Percentiles rank a stretch among this genome's conserved stretches.
Conservation (phyloP, 306 rosid genomes). For the Crotalaria pallida region DNA sequence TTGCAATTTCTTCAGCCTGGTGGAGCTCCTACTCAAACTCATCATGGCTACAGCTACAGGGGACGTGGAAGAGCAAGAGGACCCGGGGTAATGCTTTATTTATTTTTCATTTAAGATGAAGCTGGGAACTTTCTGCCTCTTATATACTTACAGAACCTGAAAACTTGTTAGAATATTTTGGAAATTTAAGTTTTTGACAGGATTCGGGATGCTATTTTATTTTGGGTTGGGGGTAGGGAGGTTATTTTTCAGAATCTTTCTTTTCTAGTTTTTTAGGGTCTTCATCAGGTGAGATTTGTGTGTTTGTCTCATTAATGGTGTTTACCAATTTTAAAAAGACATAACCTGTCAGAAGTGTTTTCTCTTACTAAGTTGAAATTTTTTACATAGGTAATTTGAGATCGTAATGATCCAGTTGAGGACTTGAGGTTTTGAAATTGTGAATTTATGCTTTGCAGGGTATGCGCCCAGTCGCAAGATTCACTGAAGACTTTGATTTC, state of each 20-base stretch:
- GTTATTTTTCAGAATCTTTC: too few species aligned
- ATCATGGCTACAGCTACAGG: slow-evolving; percentile 50
- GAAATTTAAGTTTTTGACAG: not conserved
- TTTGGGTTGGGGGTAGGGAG: too few species aligned
- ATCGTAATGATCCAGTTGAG: not conserved
- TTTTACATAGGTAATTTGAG: not conserved
- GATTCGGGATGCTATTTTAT: not conserved
- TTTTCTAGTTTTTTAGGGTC: slow-evolving; percentile 7
- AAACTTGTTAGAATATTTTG: not conserved
- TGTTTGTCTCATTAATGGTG: not conserved
- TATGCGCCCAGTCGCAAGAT: slow-evolving; percentile 31
- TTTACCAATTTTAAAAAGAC: not conserved
- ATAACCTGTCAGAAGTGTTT: not conserved
- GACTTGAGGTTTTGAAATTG: not conserved
- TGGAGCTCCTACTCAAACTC: slow-evolving; percentile 44
- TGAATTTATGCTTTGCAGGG: slow-evolving; percentile 27
- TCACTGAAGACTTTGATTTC: slow-evolving; percentile 56
- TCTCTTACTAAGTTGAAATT: not conserved
- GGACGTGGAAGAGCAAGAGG: slow-evolving; percentile 84
- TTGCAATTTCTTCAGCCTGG: slow-evolving; percentile 46
- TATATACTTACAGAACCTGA: not conserved
- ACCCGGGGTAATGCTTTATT: slow-evolving; percentile 52
- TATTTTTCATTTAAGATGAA: not conserved
- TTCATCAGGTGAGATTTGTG: not conserved
- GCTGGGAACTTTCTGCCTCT: not conserved